A percentile compares a stretch with the other conserved stretches of the same genome.
Conservation (phyloP, 2,329 filamentous ascomycete genomes). For the Ophiostoma perfectum region DNA sequence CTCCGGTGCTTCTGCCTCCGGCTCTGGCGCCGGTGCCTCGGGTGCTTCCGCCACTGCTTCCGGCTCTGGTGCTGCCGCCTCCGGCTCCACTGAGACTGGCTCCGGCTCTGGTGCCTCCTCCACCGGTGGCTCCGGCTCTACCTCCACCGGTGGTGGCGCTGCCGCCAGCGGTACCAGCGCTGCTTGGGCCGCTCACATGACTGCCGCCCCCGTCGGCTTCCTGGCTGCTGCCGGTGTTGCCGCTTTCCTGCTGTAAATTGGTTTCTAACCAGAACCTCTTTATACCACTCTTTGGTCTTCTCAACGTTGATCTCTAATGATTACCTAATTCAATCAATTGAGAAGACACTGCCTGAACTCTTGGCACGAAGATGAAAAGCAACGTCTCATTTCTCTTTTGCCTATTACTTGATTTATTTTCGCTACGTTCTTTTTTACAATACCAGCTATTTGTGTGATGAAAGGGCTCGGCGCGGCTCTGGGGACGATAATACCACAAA, state of each 20-base stretch:
- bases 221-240: conserved; percentile 47
- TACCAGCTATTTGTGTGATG: conserved; percentile 18
- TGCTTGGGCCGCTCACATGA: conserved; percentile 33
- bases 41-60: conserved; percentile 23
- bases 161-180: conserved; percentile 9
- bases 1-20: neutral
- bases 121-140: neutral
- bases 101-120: conserved; percentile 28
- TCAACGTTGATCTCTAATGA: conserved; percentile 13
- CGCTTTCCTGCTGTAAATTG: conserved; percentile 43
- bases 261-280: neutral
- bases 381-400: neutral
- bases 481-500: conserved; percentile 19
- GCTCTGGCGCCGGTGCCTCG: neutral
- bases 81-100: conserved; percentile 28
- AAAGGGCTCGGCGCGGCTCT: conserved; percentile 15
- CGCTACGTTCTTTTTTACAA: conserved; percentile 20
- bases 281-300: neutral
- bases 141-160: conserved; percentile 14
- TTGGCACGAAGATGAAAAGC: conserved; percentile 5
- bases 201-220: conserved; percentile 43
- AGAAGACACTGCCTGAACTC: conserved; percentile 2
- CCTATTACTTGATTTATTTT: conserved; percentile 13
- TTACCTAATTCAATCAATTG: neutral
- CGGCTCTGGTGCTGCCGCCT: conserved; percentile 27